Conservation (phyloP, 805 yeast species). For the Kodamaea leandrae region DNA sequence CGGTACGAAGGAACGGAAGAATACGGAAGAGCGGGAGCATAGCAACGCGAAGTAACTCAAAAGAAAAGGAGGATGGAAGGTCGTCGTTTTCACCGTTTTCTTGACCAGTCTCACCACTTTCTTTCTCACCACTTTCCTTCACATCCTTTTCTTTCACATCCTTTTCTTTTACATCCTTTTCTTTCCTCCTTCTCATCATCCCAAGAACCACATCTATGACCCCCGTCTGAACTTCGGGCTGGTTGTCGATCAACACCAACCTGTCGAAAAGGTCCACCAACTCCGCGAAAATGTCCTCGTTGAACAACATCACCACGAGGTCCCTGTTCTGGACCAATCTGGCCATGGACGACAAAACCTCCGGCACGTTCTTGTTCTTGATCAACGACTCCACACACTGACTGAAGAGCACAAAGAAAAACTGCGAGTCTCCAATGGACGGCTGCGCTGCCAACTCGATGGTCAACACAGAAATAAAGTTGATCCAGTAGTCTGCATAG, state of each 20-base stretch:
- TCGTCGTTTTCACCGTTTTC: neutral
- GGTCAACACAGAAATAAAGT: constrained; percentile 73
- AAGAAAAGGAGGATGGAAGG: neutral
- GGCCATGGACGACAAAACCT: constrained; percentile 46
- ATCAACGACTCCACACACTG: constrained; percentile 77
- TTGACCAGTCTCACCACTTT: neutral
- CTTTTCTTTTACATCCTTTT: neutral
- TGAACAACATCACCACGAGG: constrained; percentile 58
- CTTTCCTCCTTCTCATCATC: neutral
- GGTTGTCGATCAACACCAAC: constrained; percentile 57
- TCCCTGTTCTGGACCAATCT: constrained; percentile 56
- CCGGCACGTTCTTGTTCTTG: constrained; percentile 43
- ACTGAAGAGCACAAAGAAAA: constrained; percentile 78
- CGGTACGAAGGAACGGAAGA: constrained; percentile 58
- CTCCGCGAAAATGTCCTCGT: constrained; percentile 70
- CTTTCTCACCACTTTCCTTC: neutral
- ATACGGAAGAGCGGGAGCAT: constrained; percentile 59
- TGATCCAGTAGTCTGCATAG: constrained; percentile 69
- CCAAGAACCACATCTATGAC: constrained; percentile 22
- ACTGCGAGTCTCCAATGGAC: constrained; percentile 51
- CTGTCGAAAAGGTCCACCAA: constrained; percentile 74
- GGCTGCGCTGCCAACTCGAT: constrained; percentile 54
- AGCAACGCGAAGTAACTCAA: constrained; percentile 73
- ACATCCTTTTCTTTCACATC: neutral
- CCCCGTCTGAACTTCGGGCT: constrained; percentile 52